Evolutionary conservation across 1,139 yeast genomes (phyloP), one percentile per base, ranked within the genome.

Genomic region (Geotrichum bryndzae): DNA sequence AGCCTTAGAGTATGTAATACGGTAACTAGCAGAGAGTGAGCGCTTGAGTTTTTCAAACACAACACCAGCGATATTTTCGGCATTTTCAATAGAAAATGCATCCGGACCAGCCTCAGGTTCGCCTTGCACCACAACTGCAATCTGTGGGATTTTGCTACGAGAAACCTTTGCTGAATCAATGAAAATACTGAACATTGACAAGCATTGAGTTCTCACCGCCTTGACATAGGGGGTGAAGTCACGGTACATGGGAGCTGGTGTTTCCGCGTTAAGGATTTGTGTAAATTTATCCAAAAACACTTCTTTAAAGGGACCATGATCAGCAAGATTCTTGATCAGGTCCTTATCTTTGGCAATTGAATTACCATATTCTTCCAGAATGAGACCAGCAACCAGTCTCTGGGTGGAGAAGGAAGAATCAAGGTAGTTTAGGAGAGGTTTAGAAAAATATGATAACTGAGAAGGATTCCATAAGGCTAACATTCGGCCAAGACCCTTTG

Each of bases 51-150:
- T 88, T 23, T 82, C 84, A 72, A 84, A 90, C 5, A 85, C 83
- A 58, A 86, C 90, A 58, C 79, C 78, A 41, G 87, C 79, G 8
- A 92, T 82, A 66, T 83, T 82, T 64, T 87, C 88, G 0, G 97
- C 98, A 67, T 84, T 84, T 53, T 82, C 88, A 56, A 94, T 74
- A 11, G 90, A 84, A 74, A 95, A 95, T 0, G 98, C 98, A 68
- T 87, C 92, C 0, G 96, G 92, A 0, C 97, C 98, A 3, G 98
- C 96, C 66, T 90, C 96, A 1, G 86, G 80, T 72, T 94, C 99
- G 46, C 99, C 99, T 73, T 90, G 95, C 3, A 92, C 97, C 22
- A 92, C 86, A 5, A 90, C 86, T 0, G 99, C 96, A 45, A 95
- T 75, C 63, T 85, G 88, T 0, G 97, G 97, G 15, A 91, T 75